These are phyloP conservation scores for Candida nitratophila DNA, from an alignment of 805 yeast species.

Conservation along the genomic window DNA sequence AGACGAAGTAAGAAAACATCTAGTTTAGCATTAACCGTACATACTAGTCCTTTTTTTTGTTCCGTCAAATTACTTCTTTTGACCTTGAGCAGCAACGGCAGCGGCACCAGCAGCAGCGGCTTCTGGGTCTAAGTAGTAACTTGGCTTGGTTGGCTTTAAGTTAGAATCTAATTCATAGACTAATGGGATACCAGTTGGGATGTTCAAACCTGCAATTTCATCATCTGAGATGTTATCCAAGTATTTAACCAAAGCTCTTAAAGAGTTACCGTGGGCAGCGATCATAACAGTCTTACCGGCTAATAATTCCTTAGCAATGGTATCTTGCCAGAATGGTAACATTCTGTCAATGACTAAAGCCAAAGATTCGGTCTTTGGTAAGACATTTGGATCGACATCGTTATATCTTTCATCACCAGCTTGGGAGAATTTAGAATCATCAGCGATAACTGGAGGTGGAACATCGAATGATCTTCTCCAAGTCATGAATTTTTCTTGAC, in stretches of 20 bases:
- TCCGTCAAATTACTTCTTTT: constrained; percentile 57
- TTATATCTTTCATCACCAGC: constrained; percentile 78
- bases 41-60: no score
- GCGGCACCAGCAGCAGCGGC: constrained; percentile 99
- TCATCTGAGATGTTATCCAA: constrained; percentile 88
- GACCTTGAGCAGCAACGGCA: constrained; percentile 97
- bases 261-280: constrained; percentile 98
- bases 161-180: constrained; percentile 88
- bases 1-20: no score
- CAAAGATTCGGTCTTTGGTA: constrained; percentile 93
- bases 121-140: constrained; percentile 97
- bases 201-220: constrained; percentile 90
- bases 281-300: constrained; percentile 84
- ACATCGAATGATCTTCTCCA: constrained; percentile 97
- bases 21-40: no score
- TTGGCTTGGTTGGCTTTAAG: constrained; percentile 85
- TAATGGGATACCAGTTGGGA: constrained; percentile 98
- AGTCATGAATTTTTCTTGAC: constrained; percentile 87
- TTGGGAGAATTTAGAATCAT: constrained; percentile 77
- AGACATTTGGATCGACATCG: constrained; percentile 74
- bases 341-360: constrained; percentile 92
- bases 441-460: constrained; percentile 88
- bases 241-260: constrained; percentile 94
- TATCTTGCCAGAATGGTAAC: constrained; percentile 95
- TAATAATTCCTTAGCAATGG: constrained; percentile 76